Base-by-base conservation (phyloP, 2,329 filamentous ascomycete species). In the Aspergillus niger region DNA sequence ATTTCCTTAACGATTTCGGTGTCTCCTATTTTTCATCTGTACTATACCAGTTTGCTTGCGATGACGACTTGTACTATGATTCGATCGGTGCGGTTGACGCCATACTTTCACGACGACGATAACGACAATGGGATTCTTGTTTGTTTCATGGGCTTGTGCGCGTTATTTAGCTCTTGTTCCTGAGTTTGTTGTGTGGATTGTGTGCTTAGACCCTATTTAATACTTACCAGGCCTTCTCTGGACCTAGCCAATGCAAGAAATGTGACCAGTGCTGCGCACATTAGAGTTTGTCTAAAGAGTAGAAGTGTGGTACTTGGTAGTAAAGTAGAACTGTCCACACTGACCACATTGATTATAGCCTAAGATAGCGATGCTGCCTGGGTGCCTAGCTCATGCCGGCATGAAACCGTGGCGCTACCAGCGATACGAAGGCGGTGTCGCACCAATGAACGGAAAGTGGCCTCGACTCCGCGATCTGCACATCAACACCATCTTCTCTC, bases 381-480 rank as follows among this genome's bases (percentile, higher is more conserved):
- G 26, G 32, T 36, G 32, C 32, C 32, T 36, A 11, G 32, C 32
- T 13, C 32, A 13, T 47, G 52, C 52, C 52, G 39, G 52, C 52
- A 55, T 44, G 52, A 55, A 55, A 55, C 53, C 26, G 52, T 60
- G 58, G 58, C 58, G 58, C 53, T 56, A 48, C 54, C 24, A 15
- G 20, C 38, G 48, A 44, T 39, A 53, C n/a, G 47, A 60, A 36
- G 58, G 58, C 58, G 58, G 58, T 60, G 53, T 52, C 53, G 26
- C 17, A 57, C 47, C 47, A 26, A 53, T 39, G 36, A 39, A 55
- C 50, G 54, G 54, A 32, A 51, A 41, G 55, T 57, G 55, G 55
- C 55, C 55, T 57, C 32, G 60, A 63, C 59, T 58, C 59, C 55
- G 52, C 43, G 50, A 57, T 60, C 50, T 32, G 28, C 51, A 50